Evolutionary conservation across 306 rosid species (phyloP).

Genomic region (Corylus americana): DNA sequence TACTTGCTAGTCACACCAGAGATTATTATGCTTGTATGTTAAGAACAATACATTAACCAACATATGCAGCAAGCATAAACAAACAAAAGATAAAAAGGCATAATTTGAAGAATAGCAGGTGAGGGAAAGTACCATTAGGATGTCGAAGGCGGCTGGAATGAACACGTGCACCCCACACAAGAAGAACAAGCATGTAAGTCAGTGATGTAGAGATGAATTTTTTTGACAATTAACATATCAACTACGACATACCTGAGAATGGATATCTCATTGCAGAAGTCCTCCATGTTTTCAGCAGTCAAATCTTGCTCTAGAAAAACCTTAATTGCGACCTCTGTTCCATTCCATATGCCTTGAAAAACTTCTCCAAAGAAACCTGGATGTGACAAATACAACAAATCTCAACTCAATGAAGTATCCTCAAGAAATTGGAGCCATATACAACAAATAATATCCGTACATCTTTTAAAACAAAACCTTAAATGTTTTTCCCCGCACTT

Average conservation of each 20-base stretch:
- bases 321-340: slow-evolving; percentile 96
- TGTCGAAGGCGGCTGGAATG: slow-evolving; percentile 89
- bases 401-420: not conserved
- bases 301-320: slow-evolving; percentile 96
- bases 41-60: slow-evolving; percentile 11
- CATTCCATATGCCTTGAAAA: slow-evolving; percentile 95
- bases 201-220: slow-evolving; percentile 28
- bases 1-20: slow-evolving; percentile 15
- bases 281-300: slow-evolving; percentile 96
- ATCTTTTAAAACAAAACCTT: not conserved
- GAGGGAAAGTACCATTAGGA: slow-evolving; percentile 78
- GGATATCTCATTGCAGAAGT: slow-evolving; percentile 94
- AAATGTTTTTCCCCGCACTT: not conserved
- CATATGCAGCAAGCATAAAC: slow-evolving; percentile 19
- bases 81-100: slow-evolving; percentile 21
- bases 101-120: slow-evolving; percentile 24
- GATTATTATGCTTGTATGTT: slow-evolving; percentile 6
- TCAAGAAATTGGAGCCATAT: slow-evolving; percentile 1
- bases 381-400: slow-evolving; percentile 25
- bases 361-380: slow-evolving; percentile 98
- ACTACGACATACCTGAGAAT: slow-evolving; percentile 73
- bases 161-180: slow-evolving; percentile 22
- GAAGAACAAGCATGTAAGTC: slow-evolving; percentile 26
- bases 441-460: not conserved
- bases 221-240: slow-evolving; percentile 17